Base-by-base conservation (phyloP, 768 basidiomycete species). In the Gymnopilus dilepis region DNA sequence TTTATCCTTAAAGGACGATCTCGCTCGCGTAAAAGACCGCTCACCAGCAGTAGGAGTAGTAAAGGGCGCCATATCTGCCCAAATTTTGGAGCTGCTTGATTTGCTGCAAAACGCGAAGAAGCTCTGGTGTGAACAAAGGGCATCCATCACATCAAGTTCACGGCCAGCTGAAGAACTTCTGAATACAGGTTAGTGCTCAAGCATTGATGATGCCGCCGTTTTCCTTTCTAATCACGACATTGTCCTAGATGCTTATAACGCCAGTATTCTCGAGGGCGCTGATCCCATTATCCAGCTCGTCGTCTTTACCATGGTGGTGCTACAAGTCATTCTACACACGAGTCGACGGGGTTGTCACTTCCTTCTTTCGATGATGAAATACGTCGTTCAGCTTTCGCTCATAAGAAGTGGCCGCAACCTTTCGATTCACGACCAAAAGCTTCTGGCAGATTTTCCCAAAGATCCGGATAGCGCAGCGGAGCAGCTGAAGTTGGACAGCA, bases 281-380 rank as follows among this genome's bases (percentile, higher is more conserved):
- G 42, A 64, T 26, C 57, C 58, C 5, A 38, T 61, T 3, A 19
- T 63, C 38, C 62, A 66, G 22, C 33, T 54, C 22, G 17, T 48
- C 4, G 33, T 67, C 2, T 64, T 62, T 51, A 57, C 53, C 30
- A 57, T 67, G 19, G 50, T 60, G 26, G 58, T 53, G 4, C 42
- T 53, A 11, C 62, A 63, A 19, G 33, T 56, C 28, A 13, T 66
- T 2, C 43, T 63, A 19, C 42, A 47, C 6, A 30, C 42, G 13
- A 42, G 45, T 21, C 62, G 53, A 6, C 45, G 52, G 3, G 57
- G 63, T 47, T 61, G 59, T 26, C 43, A 8, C 2, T 66, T 60
- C 28, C 13, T 66, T 13, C 47, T 66, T 2, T 1, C 11, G 2
- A 66, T 66, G 65, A 21, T 63, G 13, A 42, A 45, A 1, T 60